phyloP scores from a whole-genome alignment of 805 yeast genomes.

The Cephaloascus albidus region DNA sequence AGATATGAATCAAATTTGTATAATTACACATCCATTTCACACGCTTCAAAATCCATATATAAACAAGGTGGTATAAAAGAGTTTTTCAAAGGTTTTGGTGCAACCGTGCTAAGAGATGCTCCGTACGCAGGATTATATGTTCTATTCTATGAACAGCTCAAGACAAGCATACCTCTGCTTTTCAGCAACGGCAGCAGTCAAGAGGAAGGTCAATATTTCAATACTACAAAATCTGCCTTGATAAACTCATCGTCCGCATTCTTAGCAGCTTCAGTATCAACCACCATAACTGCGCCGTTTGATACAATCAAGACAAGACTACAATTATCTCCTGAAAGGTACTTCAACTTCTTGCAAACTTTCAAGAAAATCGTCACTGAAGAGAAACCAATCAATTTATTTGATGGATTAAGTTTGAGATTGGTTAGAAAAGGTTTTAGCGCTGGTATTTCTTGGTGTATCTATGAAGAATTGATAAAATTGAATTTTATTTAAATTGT shows the following conservation, averaged over 20 bases:
- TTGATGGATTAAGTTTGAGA: conserved; percentile 78
- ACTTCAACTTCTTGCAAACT: conserved; percentile 32
- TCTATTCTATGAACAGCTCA: conserved; percentile 70
- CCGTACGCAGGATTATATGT: conserved; percentile 96
- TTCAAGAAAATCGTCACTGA: conserved; percentile 22
- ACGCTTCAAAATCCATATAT: conserved; percentile 52
- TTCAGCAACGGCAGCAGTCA: not conserved
- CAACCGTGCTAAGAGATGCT: conserved; percentile 84
- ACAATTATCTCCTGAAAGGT: conserved; percentile 55
- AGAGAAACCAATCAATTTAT: conserved; percentile 49
- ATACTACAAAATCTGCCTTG: conserved; percentile 35
- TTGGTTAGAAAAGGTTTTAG: conserved; percentile 79
- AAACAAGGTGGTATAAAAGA: conserved; percentile 46
- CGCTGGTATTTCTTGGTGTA: conserved; percentile 96
- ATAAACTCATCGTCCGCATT: conserved; percentile 74
- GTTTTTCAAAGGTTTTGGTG: conserved; percentile 81
- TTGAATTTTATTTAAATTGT: not conserved
- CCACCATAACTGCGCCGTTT: conserved; percentile 87
- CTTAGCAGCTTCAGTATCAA: conserved; percentile 68
- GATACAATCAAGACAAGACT: conserved; percentile 89
- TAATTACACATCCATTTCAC: conserved; percentile 51
- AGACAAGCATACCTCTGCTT: conserved; percentile 38
- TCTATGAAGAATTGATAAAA: conserved; percentile 80
- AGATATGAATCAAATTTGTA: conserved; percentile 80
- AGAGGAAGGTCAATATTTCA: conserved; percentile 5